Conservation (phyloP, 371 early-diverging fungal genomes). For the Syncephalastrum racemosum region DNA sequence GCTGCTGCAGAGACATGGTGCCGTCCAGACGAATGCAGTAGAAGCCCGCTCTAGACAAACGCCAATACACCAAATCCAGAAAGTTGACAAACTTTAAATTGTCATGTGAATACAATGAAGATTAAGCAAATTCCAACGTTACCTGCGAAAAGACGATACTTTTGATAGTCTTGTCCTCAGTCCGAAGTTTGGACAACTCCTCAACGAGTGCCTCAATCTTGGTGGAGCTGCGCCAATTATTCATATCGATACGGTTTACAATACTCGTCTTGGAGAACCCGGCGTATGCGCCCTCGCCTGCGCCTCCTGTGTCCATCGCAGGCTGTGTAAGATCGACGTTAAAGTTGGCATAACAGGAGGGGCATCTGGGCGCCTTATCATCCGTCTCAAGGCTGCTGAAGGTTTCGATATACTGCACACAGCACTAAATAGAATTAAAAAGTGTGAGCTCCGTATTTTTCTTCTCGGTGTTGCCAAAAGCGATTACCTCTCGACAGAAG, state of each 20-base stretch:
- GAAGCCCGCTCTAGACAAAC: conserved; percentile 92
- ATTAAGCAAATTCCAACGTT: neutral
- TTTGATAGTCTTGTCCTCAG: conserved; percentile 82
- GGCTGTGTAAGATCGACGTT: conserved; percentile 84
- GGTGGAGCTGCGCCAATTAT: conserved; percentile 81
- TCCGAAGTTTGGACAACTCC: conserved; percentile 77
- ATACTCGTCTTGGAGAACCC: conserved; percentile 73
- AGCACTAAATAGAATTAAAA: conserved; percentile 22
- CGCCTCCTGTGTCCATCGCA: conserved; percentile 34
- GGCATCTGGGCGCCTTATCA: conserved; percentile 68
- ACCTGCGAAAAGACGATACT: conserved; percentile 54
- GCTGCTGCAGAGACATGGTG: conserved; percentile 83
- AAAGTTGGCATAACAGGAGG: conserved; percentile 79
- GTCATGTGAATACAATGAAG: neutral
- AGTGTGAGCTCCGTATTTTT: neutral
- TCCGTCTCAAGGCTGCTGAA: conserved; percentile 29
- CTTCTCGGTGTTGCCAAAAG: neutral
- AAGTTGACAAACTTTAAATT: conserved; percentile 90
- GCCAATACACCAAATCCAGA: conserved; percentile 92
- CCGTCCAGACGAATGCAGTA: conserved; percentile 93
- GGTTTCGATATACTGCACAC: conserved; percentile 39
- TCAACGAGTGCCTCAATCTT: conserved; percentile 94
- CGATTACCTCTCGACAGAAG: conserved; percentile 73
- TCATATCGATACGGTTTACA: conserved; percentile 90
- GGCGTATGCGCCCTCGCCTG: conserved; percentile 21